A percentile compares a stretch with the other conserved stretches of the same genome.
Conservation (phyloP, 2,329 filamentous ascomycete genomes). For the Sporothrix luriei region DNA sequence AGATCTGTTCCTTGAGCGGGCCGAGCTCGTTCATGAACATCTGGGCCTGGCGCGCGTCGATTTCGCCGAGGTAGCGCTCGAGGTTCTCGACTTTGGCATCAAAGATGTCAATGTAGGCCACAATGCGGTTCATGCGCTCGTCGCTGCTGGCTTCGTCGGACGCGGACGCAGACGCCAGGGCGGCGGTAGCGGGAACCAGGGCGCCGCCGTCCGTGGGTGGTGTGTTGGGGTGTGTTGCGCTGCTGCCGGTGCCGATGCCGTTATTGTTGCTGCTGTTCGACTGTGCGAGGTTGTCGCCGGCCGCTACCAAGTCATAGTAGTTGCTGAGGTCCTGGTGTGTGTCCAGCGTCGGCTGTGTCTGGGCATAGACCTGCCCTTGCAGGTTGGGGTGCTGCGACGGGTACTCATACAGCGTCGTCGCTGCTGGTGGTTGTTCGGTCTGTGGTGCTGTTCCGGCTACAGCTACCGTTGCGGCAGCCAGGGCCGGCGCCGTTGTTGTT, state of each 20-base stretch:
- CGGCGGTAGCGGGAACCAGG: background rate
- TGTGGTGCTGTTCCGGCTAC: background rate
- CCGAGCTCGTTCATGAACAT: constrained; percentile 64
- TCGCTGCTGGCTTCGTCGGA: constrained; percentile 13
- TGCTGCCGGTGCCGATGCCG: background rate
- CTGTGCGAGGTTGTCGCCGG: background rate
- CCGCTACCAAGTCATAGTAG: constrained; percentile 20
- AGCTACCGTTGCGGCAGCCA: background rate
- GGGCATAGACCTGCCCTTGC: background rate
- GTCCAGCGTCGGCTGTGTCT: background rate
- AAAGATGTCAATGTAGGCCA: constrained; percentile 53
- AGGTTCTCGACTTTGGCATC: constrained; percentile 61
- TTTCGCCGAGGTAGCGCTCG: constrained; percentile 58
- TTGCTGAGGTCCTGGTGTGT: background rate
- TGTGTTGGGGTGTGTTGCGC: background rate
- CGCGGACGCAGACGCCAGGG: too few species aligned
- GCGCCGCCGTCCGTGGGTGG: background rate
- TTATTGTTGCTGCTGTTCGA: background rate
- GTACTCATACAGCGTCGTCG: constrained; percentile 11
- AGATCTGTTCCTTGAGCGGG: constrained; percentile 64
- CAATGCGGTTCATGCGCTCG: constrained; percentile 46
- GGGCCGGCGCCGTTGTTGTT: background rate
- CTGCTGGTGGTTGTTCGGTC: background rate
- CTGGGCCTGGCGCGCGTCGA: constrained; percentile 63
- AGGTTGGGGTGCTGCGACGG: background rate